Percentiles rank a stretch among this genome's conserved stretches.
phyloP scores from a whole-genome alignment of 148 eudicot genomes.

The Cornus florida region DNA sequence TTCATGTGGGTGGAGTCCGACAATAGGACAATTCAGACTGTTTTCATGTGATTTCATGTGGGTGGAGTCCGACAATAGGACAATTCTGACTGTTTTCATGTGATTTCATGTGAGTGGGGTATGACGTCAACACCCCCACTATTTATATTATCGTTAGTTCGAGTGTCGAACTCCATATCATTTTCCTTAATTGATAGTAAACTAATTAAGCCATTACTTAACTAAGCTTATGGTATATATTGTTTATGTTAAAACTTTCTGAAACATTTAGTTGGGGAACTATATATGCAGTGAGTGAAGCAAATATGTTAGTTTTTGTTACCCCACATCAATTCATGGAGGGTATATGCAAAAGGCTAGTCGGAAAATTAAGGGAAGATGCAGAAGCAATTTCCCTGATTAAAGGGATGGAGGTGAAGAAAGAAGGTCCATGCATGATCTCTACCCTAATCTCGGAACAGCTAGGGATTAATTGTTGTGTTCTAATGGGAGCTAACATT shows the following conservation, averaged over 20 bases:
- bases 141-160: too few species aligned
- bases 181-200: neutral
- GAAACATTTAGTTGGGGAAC: neutral
- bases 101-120: too few species aligned
- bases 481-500: conserved; percentile 95
- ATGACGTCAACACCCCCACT: too few species aligned
- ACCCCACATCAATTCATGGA: conserved; percentile 95
- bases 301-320: conserved; percentile 91
- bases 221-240: neutral
- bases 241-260: neutral
- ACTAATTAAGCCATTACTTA: neutral
- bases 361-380: conserved; percentile 62
- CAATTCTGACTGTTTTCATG: too few species aligned
- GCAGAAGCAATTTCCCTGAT: conserved; percentile 84
- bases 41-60: too few species aligned
- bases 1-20: too few species aligned
- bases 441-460: conserved; percentile 64
- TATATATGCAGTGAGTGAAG: conserved; percentile 65
- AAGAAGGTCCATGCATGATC: conserved; percentile 90
- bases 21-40: too few species aligned
- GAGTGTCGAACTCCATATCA: too few species aligned
- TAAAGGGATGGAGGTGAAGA: conserved; percentile 97
- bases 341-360: conserved; percentile 65
- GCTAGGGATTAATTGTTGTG: conserved; percentile 75
- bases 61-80: too few species aligned